phyloP scores from a whole-genome alignment of 2,329 filamentous ascomycete species.

The Pyrenophora seminiperda region DNA sequence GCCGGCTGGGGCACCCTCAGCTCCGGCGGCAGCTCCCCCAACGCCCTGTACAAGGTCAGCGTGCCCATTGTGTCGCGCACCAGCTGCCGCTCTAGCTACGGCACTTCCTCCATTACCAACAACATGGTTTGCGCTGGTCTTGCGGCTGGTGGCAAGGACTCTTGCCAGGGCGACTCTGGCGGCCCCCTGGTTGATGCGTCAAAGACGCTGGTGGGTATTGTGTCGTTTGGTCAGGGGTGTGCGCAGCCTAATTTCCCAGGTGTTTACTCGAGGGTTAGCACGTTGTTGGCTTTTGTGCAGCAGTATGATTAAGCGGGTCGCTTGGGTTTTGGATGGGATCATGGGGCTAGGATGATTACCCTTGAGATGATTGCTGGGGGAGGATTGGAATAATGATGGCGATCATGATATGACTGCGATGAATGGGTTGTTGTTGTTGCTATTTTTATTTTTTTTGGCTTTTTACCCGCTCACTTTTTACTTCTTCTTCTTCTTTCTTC shows the following conservation, averaged over 20 bases:
- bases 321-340: not conserved
- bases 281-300: conserved; percentile 27
- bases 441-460: too few species aligned
- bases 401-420: too few species aligned
- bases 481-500: too few species aligned
- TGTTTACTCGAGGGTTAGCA: conserved; percentile 32
- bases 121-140: conserved; percentile 38
- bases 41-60: conserved; percentile 32
- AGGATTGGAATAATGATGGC: too few species aligned
- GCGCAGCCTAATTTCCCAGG: conserved; percentile 29
- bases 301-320: conserved; percentile 26
- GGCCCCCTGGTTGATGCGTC: conserved; percentile 31
- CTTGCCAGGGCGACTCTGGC: conserved; percentile 42
- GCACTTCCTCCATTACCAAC: conserved; percentile 24
- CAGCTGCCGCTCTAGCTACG: conserved; percentile 29
- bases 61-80: conserved; percentile 37
- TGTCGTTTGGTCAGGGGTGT: conserved; percentile 26
- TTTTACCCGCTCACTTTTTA: too few species aligned
- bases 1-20: conserved; percentile 36
- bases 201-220: conserved; percentile 12
- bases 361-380: too few species aligned
- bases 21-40: conserved; percentile 16
- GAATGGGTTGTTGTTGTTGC: too few species aligned
- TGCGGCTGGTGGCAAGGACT: conserved; percentile 37
- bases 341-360: too few species aligned